Base-by-base conservation (phyloP, 805 yeast genomes). In the Nakazawaea wickerhamii region DNA sequence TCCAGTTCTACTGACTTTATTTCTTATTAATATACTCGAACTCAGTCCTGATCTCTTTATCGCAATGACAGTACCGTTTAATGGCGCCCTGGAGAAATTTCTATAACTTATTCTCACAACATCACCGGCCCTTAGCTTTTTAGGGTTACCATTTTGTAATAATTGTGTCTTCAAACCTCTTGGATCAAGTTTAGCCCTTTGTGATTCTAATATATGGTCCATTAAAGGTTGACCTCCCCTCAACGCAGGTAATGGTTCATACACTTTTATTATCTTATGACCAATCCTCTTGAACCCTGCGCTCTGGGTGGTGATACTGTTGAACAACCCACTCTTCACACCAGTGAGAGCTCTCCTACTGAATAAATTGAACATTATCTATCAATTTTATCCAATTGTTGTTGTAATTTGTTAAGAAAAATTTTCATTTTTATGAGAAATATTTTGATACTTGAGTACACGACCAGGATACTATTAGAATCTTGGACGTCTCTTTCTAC, bases 1-100 rank as follows among this genome's bases (percentile, higher is more conserved):
- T 44, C 95, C 95, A n/a, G 86, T 65, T 52, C 84, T 84, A 48
- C 81, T 73, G 52, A 87, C 70, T 58, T 84, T 87, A 59, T 89
- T 87, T 70, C 99, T 81, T 49, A 91, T 61, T 43, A 87, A 65
- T n/a, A 91, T 64, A 47, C 84, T 82, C 14, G 95, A 75, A 35
- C 85, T 88, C 34, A 84, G 64, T 30, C 79, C 81, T 48, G 78
- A 72, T 57, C 90, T 75, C 56, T 83, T 84, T 44, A 89, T 71
- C 41, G 85, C 89, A 42, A 91, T 65, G 1, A 89, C 77, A 59
- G 82, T 82, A 4, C 98, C 99, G 18, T 79, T 70, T 49, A 87
- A 81, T 20, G 76, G 75, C 42, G 82, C 77, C 58, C 82, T 77
- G 4, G 65, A 53, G 48, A 76, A 61, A 44, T 76, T 70, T 53